These are phyloP conservation scores for Trametes coccinea DNA, from an alignment of 768 basidiomycete species.

Conservation along the genomic window DNA sequence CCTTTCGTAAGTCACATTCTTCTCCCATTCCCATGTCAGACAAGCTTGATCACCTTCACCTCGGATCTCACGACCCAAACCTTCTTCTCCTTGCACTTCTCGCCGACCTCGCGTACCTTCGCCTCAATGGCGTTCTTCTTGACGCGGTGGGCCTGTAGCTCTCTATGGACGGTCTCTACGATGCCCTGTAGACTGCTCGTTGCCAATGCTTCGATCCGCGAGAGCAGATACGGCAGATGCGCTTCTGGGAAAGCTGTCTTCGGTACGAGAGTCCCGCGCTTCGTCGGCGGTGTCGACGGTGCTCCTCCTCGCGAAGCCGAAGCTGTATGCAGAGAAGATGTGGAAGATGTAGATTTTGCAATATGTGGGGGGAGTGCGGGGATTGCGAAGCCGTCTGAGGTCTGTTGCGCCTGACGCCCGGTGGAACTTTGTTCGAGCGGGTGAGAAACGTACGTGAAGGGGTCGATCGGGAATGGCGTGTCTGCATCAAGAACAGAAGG, in stretches of 20 bases:
- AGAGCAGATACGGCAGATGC: slow-evolving; percentile 58
- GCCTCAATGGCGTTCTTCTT: slow-evolving; percentile 85
- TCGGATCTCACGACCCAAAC: slow-evolving; percentile 68
- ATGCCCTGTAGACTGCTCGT: slow-evolving; percentile 65
- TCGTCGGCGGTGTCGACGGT: slow-evolving; percentile 21
- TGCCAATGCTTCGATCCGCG: slow-evolving; percentile 61
- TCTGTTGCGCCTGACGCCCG: slow-evolving; percentile 29
- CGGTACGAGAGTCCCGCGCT: slow-evolving; percentile 30
- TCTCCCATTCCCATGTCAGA: background rate
- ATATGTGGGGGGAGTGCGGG: slow-evolving; percentile 32
- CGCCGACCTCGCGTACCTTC: slow-evolving; percentile 74
- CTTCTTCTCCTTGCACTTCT: slow-evolving; percentile 72
- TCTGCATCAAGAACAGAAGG: slow-evolving; percentile 43
- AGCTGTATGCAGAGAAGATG: background rate
- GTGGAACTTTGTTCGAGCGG: slow-evolving; percentile 40
- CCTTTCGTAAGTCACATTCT: background rate
- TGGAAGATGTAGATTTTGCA: slow-evolving; percentile 7
- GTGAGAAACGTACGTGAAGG: slow-evolving; percentile 70
- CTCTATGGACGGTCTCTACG: slow-evolving; percentile 72
- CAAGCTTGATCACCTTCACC: slow-evolving; percentile 23
- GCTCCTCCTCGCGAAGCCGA: background rate
- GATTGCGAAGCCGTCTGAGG: slow-evolving; percentile 43
- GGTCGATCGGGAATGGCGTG: slow-evolving; percentile 70
- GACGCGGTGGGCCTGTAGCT: slow-evolving; percentile 65
- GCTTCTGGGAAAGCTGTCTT: slow-evolving; percentile 71